These are phyloP conservation scores for Psophocarpus tetragonolobus DNA, from an alignment of 306 rosid genomes.

Conservation along the genomic window DNA sequence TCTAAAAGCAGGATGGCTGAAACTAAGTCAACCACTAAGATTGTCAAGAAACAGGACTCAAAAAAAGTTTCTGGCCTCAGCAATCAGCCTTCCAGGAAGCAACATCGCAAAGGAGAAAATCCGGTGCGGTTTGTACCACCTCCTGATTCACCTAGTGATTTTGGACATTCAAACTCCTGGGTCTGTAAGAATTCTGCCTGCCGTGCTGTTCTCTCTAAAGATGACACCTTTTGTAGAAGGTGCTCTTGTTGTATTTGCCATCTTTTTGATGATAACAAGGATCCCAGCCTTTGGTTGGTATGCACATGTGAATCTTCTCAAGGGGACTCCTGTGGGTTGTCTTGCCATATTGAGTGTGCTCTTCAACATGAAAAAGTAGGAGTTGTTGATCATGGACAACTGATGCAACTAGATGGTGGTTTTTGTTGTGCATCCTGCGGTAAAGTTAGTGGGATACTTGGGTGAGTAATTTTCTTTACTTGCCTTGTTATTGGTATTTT, in stretches of 20 bases:
- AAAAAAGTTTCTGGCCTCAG: conserved; percentile 62
- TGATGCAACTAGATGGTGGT: conserved; percentile 98
- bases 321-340: conserved; percentile 89
- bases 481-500: not conserved
- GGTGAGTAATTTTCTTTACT: conserved; percentile 61
- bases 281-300: conserved; percentile 99
- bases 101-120: conserved; percentile 82
- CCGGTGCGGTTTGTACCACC: conserved; percentile 66
- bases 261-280: conserved; percentile 95
- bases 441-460: conserved; percentile 94
- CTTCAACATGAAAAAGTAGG: conserved; percentile 89
- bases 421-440: conserved; percentile 99
- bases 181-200: conserved; percentile 97
- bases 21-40: conserved; percentile 59
- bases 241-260: conserved; percentile 99
- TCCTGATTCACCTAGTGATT: conserved; percentile 67
- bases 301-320: conserved; percentile 77
- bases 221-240: conserved; percentile 95
- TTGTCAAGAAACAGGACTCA: conserved; percentile 73
- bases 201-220: conserved; percentile 86
- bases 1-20: conserved; percentile 63
- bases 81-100: conserved; percentile 71
- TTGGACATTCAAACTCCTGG: conserved; percentile 79
- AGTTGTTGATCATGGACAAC: conserved; percentile 95
- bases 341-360: conserved; percentile 98